These are phyloP conservation scores for Oehlia diaphana DNA, from an alignment of 192 early-diverging fungal species.

Conservation along the genomic window DNA sequence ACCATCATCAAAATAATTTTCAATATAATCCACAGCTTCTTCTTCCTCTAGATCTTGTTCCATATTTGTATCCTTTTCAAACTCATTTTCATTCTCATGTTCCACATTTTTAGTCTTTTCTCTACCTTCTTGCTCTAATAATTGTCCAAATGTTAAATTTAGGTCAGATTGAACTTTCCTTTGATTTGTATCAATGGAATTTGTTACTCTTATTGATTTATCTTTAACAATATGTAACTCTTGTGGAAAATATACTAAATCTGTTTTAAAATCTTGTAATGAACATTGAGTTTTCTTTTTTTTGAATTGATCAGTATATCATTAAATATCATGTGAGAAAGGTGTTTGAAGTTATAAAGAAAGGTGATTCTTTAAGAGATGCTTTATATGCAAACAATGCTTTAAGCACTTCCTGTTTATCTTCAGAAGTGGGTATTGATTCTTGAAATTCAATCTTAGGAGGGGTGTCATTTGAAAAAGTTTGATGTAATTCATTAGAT, in stretches of 20 bases:
- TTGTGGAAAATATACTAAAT: not conserved
- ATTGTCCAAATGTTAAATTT: not conserved
- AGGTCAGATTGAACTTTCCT: not conserved
- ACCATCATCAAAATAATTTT: constrained; percentile 20
- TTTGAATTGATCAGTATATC: constrained; percentile 22
- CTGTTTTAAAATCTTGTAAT: constrained; percentile 12
- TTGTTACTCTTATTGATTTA: not conserved
- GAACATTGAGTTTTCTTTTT: not conserved
- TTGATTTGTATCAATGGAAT: not conserved
- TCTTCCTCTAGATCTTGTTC: constrained; percentile 6
- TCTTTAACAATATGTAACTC: constrained; percentile 10
- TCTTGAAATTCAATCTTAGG: not conserved
- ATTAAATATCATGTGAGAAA: not conserved
- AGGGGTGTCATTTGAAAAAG: not conserved
- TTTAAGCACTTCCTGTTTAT: not conserved
- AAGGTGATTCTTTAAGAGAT: constrained; percentile 9
- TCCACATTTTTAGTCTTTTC: constrained; percentile 3
- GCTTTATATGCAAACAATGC: constrained; percentile 15
- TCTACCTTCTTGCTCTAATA: not conserved
- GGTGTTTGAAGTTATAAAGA: not conserved
- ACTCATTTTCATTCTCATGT: not conserved
- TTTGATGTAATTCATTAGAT: not conserved
- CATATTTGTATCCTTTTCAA: not conserved
- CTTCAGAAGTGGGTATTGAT: not conserved
- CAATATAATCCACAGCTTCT: constrained; percentile 16